A percentile compares a stretch with the other conserved stretches of the same genome.
Conservation (phyloP, 192 early-diverging fungal species). For the Gigaspora rosea region DNA sequence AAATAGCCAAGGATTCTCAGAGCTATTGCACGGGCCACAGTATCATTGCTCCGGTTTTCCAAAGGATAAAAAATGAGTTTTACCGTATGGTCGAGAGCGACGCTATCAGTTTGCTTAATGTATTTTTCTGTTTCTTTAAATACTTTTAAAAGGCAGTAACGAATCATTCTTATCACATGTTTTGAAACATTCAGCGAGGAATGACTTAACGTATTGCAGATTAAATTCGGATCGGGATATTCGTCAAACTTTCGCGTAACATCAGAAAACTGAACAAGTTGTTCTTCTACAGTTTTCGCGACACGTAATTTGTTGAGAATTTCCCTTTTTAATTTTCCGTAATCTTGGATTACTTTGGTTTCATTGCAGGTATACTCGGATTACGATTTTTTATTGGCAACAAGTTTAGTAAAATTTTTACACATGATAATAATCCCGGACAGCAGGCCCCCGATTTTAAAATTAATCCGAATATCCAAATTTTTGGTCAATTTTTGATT, state of each 20-base stretch:
- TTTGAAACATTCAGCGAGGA: constrained; percentile 20
- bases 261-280: constrained; percentile 3
- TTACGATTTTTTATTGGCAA: no score
- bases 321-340: neutral
- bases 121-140: constrained; percentile 18
- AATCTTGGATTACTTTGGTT: neutral
- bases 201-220: neutral
- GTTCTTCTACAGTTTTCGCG: constrained; percentile 6
- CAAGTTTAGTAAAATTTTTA: no score
- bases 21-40: constrained; percentile 14
- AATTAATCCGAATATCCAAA: no score
- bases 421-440: no score
- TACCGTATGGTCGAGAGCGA: neutral
- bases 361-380: no score
- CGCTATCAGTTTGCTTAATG: constrained; percentile 1
- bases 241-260: constrained; percentile 6
- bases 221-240: constrained; percentile 1
- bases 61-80: constrained; percentile 15
- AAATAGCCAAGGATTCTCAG: constrained; percentile 24
- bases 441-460: no score
- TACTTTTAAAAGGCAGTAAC: constrained; percentile 11
- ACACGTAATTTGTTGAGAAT: neutral
- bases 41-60: constrained; percentile 25
- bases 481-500: no score
- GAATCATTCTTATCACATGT: constrained; percentile 13